A percentile compares a stretch with the other conserved stretches of the same genome.
Conservation (phyloP, 129 eudicot genomes). For the Pseudognaphalium luteoalbum region DNA sequence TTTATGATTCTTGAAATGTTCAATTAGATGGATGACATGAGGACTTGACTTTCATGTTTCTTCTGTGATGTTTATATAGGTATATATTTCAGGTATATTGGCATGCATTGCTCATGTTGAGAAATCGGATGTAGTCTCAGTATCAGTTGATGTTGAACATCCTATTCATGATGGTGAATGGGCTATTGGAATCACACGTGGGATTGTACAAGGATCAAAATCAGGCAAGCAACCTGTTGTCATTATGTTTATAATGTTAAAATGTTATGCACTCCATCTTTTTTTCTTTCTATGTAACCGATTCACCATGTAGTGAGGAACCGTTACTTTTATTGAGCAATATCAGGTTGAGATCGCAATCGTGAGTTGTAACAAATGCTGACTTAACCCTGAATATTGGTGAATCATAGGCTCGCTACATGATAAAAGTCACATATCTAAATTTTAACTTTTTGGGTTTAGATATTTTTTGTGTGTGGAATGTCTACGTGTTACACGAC, state of each 20-base stretch:
- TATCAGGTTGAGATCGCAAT: too few relatives aligned
- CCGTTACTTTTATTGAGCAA: too few relatives aligned
- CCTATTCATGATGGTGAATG: slow-evolving; percentile 69
- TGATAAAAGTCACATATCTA: too few relatives aligned
- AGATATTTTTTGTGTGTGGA: too few relatives aligned
- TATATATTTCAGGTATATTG: slow-evolving; percentile 94
- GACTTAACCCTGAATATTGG: too few relatives aligned
- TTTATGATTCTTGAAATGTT: too few relatives aligned
- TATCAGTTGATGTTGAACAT: slow-evolving; percentile 91
- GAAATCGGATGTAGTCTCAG: slow-evolving; percentile 80
- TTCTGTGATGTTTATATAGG: slow-evolving; percentile 42
- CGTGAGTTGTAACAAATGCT: too few relatives aligned
- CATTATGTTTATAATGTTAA: slow-evolving; percentile 6
- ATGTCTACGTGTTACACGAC: too few relatives aligned
- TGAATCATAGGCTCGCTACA: too few relatives aligned
- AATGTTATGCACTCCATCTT: neutral
- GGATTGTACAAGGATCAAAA: slow-evolving; percentile 77
- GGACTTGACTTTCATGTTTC: slow-evolving; percentile 15
- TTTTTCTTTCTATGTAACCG: too few relatives aligned
- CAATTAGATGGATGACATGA: neutral
- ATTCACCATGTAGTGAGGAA: too few relatives aligned
- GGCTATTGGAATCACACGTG: slow-evolving; percentile 89
- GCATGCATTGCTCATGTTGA: slow-evolving; percentile 98
- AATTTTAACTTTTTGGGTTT: too few relatives aligned
- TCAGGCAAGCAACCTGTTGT: slow-evolving; percentile 48